These are phyloP conservation scores for Spiraea crenata DNA, from an alignment of 331 rosid genomes.

Conservation along the genomic window DNA sequence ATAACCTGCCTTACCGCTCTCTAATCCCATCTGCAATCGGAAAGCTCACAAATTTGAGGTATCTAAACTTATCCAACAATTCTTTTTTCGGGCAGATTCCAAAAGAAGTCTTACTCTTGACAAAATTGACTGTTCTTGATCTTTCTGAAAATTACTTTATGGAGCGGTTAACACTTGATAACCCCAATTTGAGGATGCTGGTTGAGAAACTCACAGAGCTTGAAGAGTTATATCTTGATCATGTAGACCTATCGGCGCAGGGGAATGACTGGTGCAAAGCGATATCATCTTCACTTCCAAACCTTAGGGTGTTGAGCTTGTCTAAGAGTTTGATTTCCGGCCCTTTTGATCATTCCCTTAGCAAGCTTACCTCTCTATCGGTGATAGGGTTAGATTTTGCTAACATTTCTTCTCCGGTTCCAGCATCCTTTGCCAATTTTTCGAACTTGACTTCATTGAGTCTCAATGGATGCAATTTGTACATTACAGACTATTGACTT, in stretches of 20 bases:
- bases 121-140: conserved; percentile 41
- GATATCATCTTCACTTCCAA: conserved; percentile 19
- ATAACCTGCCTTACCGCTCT: neutral
- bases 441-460: conserved; percentile 23
- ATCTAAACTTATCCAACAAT: conserved; percentile 36
- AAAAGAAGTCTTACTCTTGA: conserved; percentile 13
- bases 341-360: conserved; percentile 34
- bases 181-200: conserved; percentile 28
- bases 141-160: neutral
- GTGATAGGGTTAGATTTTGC: conserved; percentile 25
- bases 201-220: conserved; percentile 30
- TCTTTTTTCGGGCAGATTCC: conserved; percentile 53
- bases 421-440: conserved; percentile 30
- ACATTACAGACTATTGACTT: conserved; percentile 24
- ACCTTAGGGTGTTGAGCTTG: conserved; percentile 7
- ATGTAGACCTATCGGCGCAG: conserved; percentile 24
- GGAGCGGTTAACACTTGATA: neutral
- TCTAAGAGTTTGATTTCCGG: conserved; percentile 18
- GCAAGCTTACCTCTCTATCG: conserved; percentile 24
- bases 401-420: conserved; percentile 25
- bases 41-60: conserved; percentile 29
- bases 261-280: conserved; percentile 36
- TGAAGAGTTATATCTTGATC: conserved; percentile 32
- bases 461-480: conserved; percentile 2
- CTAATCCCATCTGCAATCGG: conserved; percentile 31